A percentile compares a stretch with the other conserved stretches of the same genome.
Evolutionary conservation across 164 flowering plant species (phyloP).

Genomic region (Tetrastigma voinierianum): DNA sequence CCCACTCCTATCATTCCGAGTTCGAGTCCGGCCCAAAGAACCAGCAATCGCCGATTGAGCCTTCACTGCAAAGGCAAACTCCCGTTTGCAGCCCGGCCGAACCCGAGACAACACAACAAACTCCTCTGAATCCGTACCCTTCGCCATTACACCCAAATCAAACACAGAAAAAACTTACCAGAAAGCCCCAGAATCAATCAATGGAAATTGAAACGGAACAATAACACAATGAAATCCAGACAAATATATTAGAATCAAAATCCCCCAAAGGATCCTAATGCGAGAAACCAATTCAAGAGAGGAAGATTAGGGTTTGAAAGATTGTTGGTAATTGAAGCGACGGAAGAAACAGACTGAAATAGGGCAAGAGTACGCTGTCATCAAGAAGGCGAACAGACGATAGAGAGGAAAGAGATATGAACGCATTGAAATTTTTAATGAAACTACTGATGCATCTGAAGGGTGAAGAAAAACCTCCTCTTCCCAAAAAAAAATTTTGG

Average conservation of each 20-base stretch:
- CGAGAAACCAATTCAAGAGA: background rate
- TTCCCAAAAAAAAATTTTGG: too few species aligned
- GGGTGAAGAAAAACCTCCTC: too few species aligned
- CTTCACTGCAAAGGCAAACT: slow-evolving; percentile 57
- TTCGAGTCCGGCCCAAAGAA: slow-evolving; percentile 48
- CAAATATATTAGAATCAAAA: background rate
- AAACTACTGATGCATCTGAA: too few species aligned
- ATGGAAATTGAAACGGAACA: background rate
- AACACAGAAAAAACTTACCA: background rate
- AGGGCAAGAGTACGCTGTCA: background rate
- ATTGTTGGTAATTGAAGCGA: background rate
- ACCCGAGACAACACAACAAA: slow-evolving; percentile 35
- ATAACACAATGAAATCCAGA: background rate
- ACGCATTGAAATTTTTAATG: background rate
- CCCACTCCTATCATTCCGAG: slow-evolving; percentile 22
- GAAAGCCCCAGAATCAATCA: slow-evolving; percentile 7
- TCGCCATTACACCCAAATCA: slow-evolving; percentile 38
- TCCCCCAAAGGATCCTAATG: background rate
- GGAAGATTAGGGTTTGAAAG: background rate
- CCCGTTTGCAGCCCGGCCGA: slow-evolving; percentile 59
- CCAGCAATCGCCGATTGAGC: slow-evolving; percentile 43
- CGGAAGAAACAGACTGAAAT: background rate
- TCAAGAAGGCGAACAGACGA: background rate
- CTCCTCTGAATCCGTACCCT: slow-evolving; percentile 44
- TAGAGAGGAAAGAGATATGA: background rate